These are phyloP conservation scores for Aspergillus sclerotialis DNA, from an alignment of 2,329 filamentous ascomycete species.

Conservation along the genomic window DNA sequence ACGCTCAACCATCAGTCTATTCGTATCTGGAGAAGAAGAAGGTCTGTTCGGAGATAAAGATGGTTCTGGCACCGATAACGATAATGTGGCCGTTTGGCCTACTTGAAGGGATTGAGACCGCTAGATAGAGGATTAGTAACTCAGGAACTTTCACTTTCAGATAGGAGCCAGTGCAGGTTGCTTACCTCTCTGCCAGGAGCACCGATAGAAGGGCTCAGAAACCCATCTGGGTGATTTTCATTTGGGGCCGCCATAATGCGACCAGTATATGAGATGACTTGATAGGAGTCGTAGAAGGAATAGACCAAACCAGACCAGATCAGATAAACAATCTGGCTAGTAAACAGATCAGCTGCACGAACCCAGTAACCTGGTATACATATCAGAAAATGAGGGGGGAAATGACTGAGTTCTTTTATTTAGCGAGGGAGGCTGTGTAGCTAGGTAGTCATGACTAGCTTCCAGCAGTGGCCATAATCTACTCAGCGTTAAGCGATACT, in stretches of 20 bases:
- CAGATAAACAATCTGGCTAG: no score
- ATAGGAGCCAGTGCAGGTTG: slow-evolving; percentile 1
- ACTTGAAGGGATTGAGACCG: slow-evolving; percentile 3
- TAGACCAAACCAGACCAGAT: slow-evolving; percentile 1
- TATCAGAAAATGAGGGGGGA: no score
- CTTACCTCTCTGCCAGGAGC: slow-evolving; percentile 8
- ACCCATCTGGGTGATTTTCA: slow-evolving; percentile 6
- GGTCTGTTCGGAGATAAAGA: slow-evolving; percentile 17
- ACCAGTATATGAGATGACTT: no score
- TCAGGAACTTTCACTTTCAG: no score
- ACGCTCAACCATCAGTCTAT: slow-evolving; percentile 18
- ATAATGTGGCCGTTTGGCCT: not conserved
- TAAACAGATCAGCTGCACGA: no score
- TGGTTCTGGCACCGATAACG: slow-evolving; percentile 5
- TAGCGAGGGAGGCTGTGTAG: no score
- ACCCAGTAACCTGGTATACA: no score
- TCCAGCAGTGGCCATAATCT: no score
- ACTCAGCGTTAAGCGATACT: no score
- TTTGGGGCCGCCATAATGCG: slow-evolving; percentile 12
- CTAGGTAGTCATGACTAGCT: no score
- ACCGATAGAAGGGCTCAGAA: slow-evolving; percentile 8
- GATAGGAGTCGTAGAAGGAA: not conserved
- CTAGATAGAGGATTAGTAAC: slow-evolving; percentile 1
- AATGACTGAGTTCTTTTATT: no score
- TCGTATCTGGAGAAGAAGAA: slow-evolving; percentile 15